A percentile compares a stretch with the other conserved stretches of the same genome.
Evolutionary conservation across 352 stramenopile genomes (phyloP).

Genomic region (Phytophthora pistaciae): DNA sequence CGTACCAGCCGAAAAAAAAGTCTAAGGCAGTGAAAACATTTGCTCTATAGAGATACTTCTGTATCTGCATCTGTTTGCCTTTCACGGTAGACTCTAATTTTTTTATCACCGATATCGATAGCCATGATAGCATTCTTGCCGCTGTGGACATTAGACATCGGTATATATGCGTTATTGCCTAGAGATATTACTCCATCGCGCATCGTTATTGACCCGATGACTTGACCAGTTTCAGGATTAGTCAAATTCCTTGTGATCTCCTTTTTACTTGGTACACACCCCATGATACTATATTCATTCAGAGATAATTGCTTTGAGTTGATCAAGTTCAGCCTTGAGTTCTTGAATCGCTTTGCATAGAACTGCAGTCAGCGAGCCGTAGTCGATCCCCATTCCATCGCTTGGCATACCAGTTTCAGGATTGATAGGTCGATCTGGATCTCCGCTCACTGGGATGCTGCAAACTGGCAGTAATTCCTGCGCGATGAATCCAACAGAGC

Average conservation of each 20-base stretch:
- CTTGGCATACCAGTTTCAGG: too few relatives aligned
- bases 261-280: not conserved
- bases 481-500: not conserved
- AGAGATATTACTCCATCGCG: not conserved
- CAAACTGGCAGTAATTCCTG: not conserved
- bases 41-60: conserved; percentile 4
- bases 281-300: too few relatives aligned
- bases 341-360: too few relatives aligned
- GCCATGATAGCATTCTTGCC: not conserved
- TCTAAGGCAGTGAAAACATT: conserved; percentile 6
- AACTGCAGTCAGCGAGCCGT: too few relatives aligned
- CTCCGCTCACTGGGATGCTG: too few relatives aligned
- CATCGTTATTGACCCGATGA: not conserved
- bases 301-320: too few relatives aligned
- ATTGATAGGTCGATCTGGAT: too few relatives aligned
- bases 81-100: not conserved
- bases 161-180: not conserved
- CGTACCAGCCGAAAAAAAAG: conserved; percentile 16
- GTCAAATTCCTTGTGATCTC: not conserved
- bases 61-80: not conserved
- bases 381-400: not conserved
- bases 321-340: too few relatives aligned
- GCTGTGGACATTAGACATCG: not conserved
- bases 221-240: not conserved
- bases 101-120: not conserved